Evolutionary conservation across 176 grass and related monocot genomes (phyloP), one percentile per base, ranked within the genome.

Genomic region (Carex cristatella): DNA sequence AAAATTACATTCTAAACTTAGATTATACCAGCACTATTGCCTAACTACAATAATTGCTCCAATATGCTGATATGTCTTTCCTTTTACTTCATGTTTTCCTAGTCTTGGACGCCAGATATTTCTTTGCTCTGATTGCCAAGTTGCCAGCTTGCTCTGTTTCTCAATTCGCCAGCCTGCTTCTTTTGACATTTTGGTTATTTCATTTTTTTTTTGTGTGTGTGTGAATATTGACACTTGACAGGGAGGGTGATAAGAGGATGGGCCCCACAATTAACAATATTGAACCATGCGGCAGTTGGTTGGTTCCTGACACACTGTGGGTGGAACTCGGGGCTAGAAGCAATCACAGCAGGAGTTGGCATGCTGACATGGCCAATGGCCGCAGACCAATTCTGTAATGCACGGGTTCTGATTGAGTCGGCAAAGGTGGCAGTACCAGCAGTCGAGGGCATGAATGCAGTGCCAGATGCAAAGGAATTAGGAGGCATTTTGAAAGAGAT

Each of bases 331-430:
- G 83, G 87, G 75, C 85, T 91, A 61, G 89, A 94, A 84, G 84
- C 92, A 15, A 86, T 84, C 38, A 58, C 90, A 2, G 90, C 90
- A 0, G 94, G 92, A 1, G 89, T 97, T 65, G 87, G 90, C 23
- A 88, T 97, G 87, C 82, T 94, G 81, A 87, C 89, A 32, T 97
- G 94, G 90, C 92, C 94, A 15, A 85, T 90, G 89, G 7, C 42
- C 14, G 90, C 89, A 4, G 94, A 94, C 86, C 90, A 97, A 80
- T 94, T 92, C 84, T 71, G 70, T 10, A 92, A 97, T 87, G 87
- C 92, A 38, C 71, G 85, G 79, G 82, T 94, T 81, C 84, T 97
- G 67, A 87, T 81, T 53, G 87, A 97, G 42, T 86, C 92, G 11
- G 82, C 84, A 0, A 84, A 80, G 63, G 87, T 90, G 38, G 87